Base-by-base conservation (phyloP, 2,329 filamentous ascomycete species). In the Mollisiaceae sp. region DNA sequence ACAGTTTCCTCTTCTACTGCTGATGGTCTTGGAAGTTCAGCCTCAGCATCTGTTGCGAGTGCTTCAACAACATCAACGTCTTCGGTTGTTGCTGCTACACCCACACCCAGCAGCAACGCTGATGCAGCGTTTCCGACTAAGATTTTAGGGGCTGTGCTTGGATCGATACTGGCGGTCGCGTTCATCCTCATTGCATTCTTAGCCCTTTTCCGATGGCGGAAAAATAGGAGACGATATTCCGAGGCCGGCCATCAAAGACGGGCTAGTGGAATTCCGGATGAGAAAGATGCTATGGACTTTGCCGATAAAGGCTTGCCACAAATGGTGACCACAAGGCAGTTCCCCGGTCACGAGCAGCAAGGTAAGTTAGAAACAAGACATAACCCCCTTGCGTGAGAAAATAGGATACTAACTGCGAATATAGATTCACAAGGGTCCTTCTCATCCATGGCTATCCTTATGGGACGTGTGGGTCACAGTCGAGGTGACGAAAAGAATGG, bases 91-190 rank as follows among this genome's bases (percentile, higher is more conserved):
- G 72, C 73, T 12, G 71, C 39, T 20, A 36, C 27, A n/a, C 22
- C 61, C 5, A 52, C 22, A n/a, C 22, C 61, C 5, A 52, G 22
- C 22, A 62, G 60, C 20, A 56, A 36, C 22, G n/a, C 74, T 63
- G 70, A 75, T 66, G 70, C 72, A 32, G 78, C 83, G 69, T 64
- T 73, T 73, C 75, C 81, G 84, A 64, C 78, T 70, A 87, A 87
- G 8, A 90, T 97, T 35, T 83, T 97, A 1, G 94, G 92, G 39
- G 91, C 92, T 59, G 91, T 91, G 0, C 83, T 98, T 0, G 93
- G 94, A 14, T 88, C 89, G n/a, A 88, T 97, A 24, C 85, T 91
- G 60, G 93, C 91, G 20, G 81, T 93, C 60, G 88, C 90, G 22
- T 79, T 74, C 3, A 65, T 76, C 8, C 63, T 76, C 15, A 63